Evolutionary conservation across 2,329 filamentous ascomycete species (phyloP), one percentile per base, ranked within the genome.

Genomic region (Emergomyces orientalis): DNA sequence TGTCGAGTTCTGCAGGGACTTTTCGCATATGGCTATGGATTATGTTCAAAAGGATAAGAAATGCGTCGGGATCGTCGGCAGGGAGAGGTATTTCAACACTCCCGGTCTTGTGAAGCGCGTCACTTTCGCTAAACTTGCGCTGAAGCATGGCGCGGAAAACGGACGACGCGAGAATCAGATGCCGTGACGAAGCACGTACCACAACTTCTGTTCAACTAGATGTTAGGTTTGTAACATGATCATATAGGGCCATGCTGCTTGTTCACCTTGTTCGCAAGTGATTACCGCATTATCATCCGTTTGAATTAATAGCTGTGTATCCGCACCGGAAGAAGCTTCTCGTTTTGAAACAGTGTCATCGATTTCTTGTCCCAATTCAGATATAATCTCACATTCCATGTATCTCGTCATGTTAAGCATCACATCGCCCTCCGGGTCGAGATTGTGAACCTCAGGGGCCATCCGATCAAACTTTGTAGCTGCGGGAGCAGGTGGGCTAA

Each of bases 1-100:
- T 43, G 22, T 67, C 65, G 14, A 66, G 61, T 22, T 59, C 59
- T 34, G 64, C 32, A 3, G 66, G 66, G 5, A 75, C 69, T 0
- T 63, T 65, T 2, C 71, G 62, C 17, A 75, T 69, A 1, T 68
- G 62, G 17, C 67, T 68, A 57, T 76, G 74, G 5, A 69, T 65
- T 39, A 76, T 73, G 19, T 70, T 63, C 25, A 75, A 64, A 17
- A 75, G 65, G 17, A 72, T 64, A 2, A 68, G 60, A 54, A 75
- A 66, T 1, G 71, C 65, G 19, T 67, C 63, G 0, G 69, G 70
- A 11, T 71, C 68, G 52, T 76, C 74, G 2, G 73, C 70, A 0
- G 74, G 73, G 0, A 77, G 65, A 17, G 60, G 51, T 39, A 67
- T 63, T 49, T 66, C 61, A 3, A 66, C 65, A 4, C 61, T 65